Evolutionary conservation across 805 yeast species (phyloP), one percentile per base, ranked within the genome.

Genomic region (Myxozyma geophila): DNA sequence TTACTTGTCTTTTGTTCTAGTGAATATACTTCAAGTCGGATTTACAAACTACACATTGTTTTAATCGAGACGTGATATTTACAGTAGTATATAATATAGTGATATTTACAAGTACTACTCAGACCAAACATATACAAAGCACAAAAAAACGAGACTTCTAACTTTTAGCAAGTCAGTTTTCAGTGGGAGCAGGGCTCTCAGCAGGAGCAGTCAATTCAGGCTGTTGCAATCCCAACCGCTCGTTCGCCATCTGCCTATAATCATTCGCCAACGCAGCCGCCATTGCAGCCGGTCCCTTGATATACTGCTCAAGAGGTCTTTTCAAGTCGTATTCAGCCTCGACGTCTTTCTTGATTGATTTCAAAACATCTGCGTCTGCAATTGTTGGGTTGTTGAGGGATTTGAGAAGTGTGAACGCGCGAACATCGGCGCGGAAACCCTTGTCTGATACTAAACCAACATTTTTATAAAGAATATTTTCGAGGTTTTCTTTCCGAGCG

Each of bases 241-340:
- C 52, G 2, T 46, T 37, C n/a, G 59, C 59, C 37, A 36, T 12
- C 9, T 17, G 8, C 21, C 35, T 55, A 23, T 44, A 46, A 2
- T 55, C 52, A 2, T 55, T 9, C 4, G 59, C 59, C 59, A 46
- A 17, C 21, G 46, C 46, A n/a, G 59, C 44, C n/a, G 60, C 60
- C 43, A 49, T 50, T 12, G 54, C 51, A 36, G 60, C 55, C 2
- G 60, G 60, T 6, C 51, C 36, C 37, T 41, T 33, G 17, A 51
- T 35, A 47, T 37, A 58, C 21, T 53, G 56, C 21, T 53, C 56
- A n/a, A 53, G 28, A 40, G 56, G 56, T 37, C 35, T 50, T n/a
- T 13, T 23, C 28, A 58, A 23, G 2, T 15, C 35, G 17, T 41
- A 58, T 41, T 50, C 51, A n/a, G 40, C 35, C n/a, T 48, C 60